Percentiles rank a stretch among this genome's conserved stretches.
Conservation (phyloP, 257 asterid genomes). For the Nicotiana otophora region DNA sequence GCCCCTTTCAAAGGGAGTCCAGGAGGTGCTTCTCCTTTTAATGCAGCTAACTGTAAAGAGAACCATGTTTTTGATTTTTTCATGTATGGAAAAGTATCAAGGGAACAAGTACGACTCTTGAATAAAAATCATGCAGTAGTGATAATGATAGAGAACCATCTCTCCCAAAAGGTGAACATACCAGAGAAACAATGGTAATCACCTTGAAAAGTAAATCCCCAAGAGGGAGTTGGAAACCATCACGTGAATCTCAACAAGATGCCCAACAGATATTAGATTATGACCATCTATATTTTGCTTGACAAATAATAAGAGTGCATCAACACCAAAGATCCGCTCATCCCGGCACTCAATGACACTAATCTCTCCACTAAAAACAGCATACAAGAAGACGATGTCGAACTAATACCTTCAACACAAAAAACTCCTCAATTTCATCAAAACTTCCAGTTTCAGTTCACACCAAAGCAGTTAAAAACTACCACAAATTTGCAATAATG, state of each 20-base stretch:
- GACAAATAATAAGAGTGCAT: background rate
- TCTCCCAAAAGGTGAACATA: slow-evolving; percentile 1
- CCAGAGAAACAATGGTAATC: background rate
- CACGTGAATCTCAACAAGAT: background rate
- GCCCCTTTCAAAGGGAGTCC: slow-evolving; percentile 99
- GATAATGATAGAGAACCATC: background rate
- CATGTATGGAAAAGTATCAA: background rate
- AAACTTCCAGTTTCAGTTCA: background rate
- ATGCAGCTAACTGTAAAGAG: slow-evolving; percentile 80
- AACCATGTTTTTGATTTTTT: slow-evolving; percentile 3
- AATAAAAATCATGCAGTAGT: background rate
- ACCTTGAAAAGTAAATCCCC: background rate
- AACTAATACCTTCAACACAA: background rate
- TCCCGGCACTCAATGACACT: background rate
- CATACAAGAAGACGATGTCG: background rate
- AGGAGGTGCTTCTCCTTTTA: slow-evolving; percentile 99
- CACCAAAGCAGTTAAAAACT: background rate
- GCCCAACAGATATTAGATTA: background rate
- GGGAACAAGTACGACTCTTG: background rate
- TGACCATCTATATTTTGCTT: background rate
- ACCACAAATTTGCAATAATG: background rate
- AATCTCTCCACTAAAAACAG: background rate
- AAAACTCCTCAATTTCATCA: background rate
- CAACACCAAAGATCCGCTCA: background rate
- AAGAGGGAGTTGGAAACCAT: background rate